Evolutionary conservation across 140 eudicot genomes (phyloP), one percentile per base, ranked within the genome.

Genomic region (Ambrosia hybrid): DNA sequence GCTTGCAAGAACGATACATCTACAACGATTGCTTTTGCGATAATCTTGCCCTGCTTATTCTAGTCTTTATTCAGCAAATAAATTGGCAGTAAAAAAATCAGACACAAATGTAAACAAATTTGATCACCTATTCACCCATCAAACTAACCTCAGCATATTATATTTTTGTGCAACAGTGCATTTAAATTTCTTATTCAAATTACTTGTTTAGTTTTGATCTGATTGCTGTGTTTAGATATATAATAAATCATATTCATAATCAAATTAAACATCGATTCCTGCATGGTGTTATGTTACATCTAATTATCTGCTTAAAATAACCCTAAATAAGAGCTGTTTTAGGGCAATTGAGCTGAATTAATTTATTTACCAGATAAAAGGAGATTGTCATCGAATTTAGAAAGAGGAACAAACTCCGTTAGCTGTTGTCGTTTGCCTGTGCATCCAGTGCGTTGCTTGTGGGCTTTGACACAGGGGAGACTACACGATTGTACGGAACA

Each of bases 401-500:
- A 88, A 51, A 90, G 78, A 9, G 97, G 95, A 61, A 95, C 85
- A 73, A 91, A 80, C 49, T 78, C 79, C 12, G 96, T 81, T 16
- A 34, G 66, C 17, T 80, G 81, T 34, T 74, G 80, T 14, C 89
- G 79, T 52, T 95, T 88, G 39, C 99, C 97, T 4, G 92, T 83
- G 49, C 99, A 95, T 12, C 80, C 83, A 37, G 89, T 84, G 9
- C 90, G 80, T 55, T 67, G 81, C 82, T 95, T 95, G 88, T 91
- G 99, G 62, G 97, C 85, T 64, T 91, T 95, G 72, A 94, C 99
- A 55, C 99, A 95, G 15, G 86, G 72, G 75, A 91, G 99, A 74
- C 99, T 86, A 58, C 99, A 90, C 2, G 97, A 76, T 33, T 96
- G 99, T 15, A 82, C 16, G 21, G 96, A 72, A 79, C 99, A 95